These are phyloP conservation scores for Chloromonas sp. DNA, from an alignment of 163 green algal genomes.

Conservation along the genomic window DNA sequence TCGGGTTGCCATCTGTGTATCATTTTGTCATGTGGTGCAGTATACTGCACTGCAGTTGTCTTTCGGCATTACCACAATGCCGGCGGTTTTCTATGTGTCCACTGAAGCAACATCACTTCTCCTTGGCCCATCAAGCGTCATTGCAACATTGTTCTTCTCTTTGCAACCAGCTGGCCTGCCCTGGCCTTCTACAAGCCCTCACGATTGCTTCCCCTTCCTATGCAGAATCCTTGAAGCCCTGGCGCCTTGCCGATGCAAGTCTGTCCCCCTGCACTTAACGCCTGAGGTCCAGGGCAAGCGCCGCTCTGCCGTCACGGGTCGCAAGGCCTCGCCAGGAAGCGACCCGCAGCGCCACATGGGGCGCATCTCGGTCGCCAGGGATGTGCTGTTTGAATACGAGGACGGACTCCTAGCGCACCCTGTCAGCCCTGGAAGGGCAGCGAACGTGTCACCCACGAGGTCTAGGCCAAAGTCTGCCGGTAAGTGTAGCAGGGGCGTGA, in stretches of 20 bases:
- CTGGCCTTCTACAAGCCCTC: too few relatives aligned
- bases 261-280: constrained; percentile 4
- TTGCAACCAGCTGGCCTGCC: too few relatives aligned
- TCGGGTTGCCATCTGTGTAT: background rate
- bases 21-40: too few relatives aligned
- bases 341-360: background rate
- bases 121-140: too few relatives aligned
- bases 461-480: too few relatives aligned
- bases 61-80: too few relatives aligned
- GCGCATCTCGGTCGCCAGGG: background rate
- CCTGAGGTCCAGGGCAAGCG: constrained; percentile 4
- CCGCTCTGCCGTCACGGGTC: background rate
- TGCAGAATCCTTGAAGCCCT: constrained; percentile 4
- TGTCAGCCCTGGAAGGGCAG: background rate
- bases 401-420: background rate
- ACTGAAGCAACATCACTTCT: too few relatives aligned
- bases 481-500: background rate
- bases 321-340: background rate
- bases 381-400: background rate
- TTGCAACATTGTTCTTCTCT: too few relatives aligned
- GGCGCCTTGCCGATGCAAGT: background rate
- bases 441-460: background rate
- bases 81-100: too few relatives aligned
- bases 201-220: too few relatives aligned
- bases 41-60: too few relatives aligned